Conservation (phyloP, 208 protist species). For the Leishmania arabica region DNA sequence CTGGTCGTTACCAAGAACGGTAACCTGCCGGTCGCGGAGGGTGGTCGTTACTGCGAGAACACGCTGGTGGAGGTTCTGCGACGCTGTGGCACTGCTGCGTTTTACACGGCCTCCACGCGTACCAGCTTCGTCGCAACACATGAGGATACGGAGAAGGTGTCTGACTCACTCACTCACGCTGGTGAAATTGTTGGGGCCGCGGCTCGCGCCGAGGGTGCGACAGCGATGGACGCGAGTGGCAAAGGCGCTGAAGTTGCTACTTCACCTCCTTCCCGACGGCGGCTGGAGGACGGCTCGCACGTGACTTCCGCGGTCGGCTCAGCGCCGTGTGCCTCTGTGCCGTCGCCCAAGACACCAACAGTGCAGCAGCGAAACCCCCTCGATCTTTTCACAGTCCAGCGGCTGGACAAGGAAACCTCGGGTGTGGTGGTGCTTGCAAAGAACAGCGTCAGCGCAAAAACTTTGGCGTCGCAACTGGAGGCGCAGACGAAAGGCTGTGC, state of each 20-base stretch:
- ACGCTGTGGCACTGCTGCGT: constrained; percentile 14
- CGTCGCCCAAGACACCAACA: background rate
- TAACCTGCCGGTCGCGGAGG: constrained; percentile 81
- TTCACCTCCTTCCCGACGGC: constrained; percentile 3
- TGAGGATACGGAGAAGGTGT: background rate
- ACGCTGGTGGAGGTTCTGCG: constrained; percentile 64
- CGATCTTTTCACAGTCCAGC: constrained; percentile 62
- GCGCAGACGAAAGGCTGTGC: constrained; percentile 39
- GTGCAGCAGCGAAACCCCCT: background rate
- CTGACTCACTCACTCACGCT: background rate
- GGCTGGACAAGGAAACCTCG: constrained; percentile 90
- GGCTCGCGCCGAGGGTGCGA: background rate
- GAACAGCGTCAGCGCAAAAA: constrained; percentile 24
- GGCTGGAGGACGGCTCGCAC: background rate
- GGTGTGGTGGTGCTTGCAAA: constrained; percentile 65
- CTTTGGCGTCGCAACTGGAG: constrained; percentile 54
- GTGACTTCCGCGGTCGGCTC: background rate
- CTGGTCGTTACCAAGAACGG: constrained; percentile 79
- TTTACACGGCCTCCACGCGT: constrained; percentile 9
- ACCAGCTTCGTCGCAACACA: background rate
- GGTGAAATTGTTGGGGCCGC: background rate
- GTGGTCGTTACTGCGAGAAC: constrained; percentile 83
- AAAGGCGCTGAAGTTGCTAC: background rate
- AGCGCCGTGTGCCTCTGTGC: background rate
- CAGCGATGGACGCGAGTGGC: background rate